Evolutionary conservation across 1,284 basidiomycete genomes (phyloP).

Genomic region (Acaromyces ingoldii): DNA sequence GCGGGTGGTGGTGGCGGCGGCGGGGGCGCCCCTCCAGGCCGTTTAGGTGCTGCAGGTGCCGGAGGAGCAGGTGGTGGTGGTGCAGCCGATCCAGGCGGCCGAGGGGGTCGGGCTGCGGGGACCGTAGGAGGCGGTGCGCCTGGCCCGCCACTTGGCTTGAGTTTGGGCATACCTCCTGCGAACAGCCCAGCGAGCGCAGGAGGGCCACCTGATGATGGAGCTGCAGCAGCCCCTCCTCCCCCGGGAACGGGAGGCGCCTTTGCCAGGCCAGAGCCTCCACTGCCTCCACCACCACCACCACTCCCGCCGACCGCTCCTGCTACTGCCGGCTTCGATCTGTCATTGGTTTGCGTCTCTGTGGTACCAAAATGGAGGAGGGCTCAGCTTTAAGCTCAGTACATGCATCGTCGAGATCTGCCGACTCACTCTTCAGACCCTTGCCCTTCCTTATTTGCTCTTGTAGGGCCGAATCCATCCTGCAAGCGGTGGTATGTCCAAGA

Average conservation of each 20-base stretch:
- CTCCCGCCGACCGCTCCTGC: slow-evolving; percentile 14
- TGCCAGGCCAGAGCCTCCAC: slow-evolving; percentile 6
- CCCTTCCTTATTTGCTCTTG: slow-evolving; percentile 37
- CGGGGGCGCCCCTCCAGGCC: not conserved
- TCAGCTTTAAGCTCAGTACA: slow-evolving; percentile 1
- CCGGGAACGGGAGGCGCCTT: slow-evolving; percentile 17
- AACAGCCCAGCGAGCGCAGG: slow-evolving; percentile 67
- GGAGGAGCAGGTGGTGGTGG: not conserved
- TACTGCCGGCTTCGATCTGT: slow-evolving; percentile 24
- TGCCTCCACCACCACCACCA: slow-evolving; percentile 7
- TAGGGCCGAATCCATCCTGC: slow-evolving; percentile 34
- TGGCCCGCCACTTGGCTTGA: slow-evolving; percentile 57
- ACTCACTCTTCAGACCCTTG: slow-evolving; percentile 35
- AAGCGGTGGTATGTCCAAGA: too few relatives aligned
- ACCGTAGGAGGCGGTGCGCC: slow-evolving; percentile 4
- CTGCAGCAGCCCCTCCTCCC: slow-evolving; percentile 10
- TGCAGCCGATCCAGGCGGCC: slow-evolving; percentile 6
- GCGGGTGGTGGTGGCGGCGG: not conserved
- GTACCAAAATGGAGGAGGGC: not conserved
- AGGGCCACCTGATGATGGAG: slow-evolving; percentile 4
- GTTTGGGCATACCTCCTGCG: slow-evolving; percentile 81
- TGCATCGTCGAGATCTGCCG: not conserved
- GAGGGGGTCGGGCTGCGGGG: not conserved
- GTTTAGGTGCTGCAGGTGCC: not conserved
- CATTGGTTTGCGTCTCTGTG: slow-evolving; percentile 27